Evolutionary conservation across 176 grass and related monocot genomes (phyloP), one percentile per base, ranked within the genome.

Genomic region (Musa beccarii): DNA sequence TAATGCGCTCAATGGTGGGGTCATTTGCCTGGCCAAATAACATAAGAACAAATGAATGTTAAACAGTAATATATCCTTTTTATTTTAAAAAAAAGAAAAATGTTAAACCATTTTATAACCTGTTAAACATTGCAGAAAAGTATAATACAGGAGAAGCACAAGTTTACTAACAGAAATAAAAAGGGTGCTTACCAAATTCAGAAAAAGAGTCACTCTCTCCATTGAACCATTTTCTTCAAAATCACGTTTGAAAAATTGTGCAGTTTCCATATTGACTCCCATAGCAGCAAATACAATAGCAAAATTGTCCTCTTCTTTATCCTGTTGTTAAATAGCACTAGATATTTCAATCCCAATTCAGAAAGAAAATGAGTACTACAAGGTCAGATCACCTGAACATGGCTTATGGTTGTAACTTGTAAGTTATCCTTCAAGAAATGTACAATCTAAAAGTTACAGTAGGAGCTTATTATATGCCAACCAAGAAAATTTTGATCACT

Each of bases 171-270:
- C 54, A 23, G 54, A 26, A 22, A 52, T 28, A 73, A 21, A 54
- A 21, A 11, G n/a, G 15, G 52, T 17, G 11, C 22, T 61, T 86
- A 95, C 92, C 88, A 95, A 85, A 82, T 95, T 95, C 75, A 95
- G 82, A 63, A 95, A 95, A 66, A 95, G 85, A 11, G 92, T 95
- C 68, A 90, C 92, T 22, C 88, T 84, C 77, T 95, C 92, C 92
- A 95, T 95, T 2, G 92, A 95, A 71, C 92, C 92, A 78, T 95
- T 95, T 82, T 95, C 92, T 80, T 95, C 92, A 59, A 95, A 95
- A 71, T 95, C 88, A 51, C 92, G 85, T 67, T 95, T 95, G 79
- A 95, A 95, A 77, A 95, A 95, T 79, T 91, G 86, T 56, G 92
- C 83, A 23, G 92, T 91, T 88, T 95, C 86, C 92, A 95, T 95